phyloP scores from a whole-genome alignment of 148 eudicot species.

The Oxyria digyna region DNA sequence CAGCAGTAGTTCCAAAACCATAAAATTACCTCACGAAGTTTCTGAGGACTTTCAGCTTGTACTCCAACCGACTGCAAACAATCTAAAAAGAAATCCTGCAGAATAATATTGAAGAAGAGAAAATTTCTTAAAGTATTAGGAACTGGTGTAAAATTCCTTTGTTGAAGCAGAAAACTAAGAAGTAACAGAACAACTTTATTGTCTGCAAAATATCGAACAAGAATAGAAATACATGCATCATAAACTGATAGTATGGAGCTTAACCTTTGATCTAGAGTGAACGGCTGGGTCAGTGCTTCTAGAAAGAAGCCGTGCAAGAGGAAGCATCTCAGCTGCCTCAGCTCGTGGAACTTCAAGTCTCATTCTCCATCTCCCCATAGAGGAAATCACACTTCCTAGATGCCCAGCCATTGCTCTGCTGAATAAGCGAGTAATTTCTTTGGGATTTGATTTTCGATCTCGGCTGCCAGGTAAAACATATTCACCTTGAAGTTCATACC shows the following conservation, averaged over 20 bases:
- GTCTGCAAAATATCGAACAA: neutral
- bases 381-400: conserved; percentile 78
- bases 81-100: conserved; percentile 88
- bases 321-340: conserved; percentile 99
- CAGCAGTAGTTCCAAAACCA: neutral
- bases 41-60: conserved; percentile 61
- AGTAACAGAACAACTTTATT: neutral
- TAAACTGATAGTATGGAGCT: neutral
- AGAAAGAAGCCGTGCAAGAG: conserved; percentile 96
- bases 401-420: conserved; percentile 86
- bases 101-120: conserved; percentile 3
- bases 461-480: conserved; percentile 93
- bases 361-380: conserved; percentile 99
- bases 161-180: neutral
- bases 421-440: conserved; percentile 61
- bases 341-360: conserved; percentile 97
- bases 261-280: conserved; percentile 90
- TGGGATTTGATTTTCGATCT: conserved; percentile 52
- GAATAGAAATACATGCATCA: neutral
- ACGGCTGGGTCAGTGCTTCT: conserved; percentile 96
- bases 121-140: neutral
- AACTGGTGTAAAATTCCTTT: neutral
- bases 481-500: conserved; percentile 96
- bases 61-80: conserved; percentile 80
- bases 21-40: conserved; percentile 66